These are phyloP conservation scores for Quambalaria eucalypti DNA, from an alignment of 1,284 basidiomycete genomes.

Conservation along the genomic window DNA sequence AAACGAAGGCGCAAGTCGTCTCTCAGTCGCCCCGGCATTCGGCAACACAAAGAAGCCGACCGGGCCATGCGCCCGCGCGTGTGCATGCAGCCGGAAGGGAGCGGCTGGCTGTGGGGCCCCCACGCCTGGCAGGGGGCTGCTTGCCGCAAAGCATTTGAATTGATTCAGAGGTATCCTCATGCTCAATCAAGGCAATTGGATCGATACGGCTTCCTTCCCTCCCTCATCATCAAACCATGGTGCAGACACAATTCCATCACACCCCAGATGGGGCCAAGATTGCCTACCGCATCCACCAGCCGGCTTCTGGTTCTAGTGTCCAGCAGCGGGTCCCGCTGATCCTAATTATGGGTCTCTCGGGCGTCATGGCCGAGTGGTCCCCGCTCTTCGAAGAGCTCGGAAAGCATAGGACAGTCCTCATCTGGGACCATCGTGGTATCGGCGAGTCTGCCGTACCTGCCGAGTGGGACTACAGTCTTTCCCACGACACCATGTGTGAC, in stretches of 20 bases:
- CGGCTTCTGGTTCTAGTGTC: neutral
- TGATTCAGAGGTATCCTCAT: no score
- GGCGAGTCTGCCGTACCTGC: conserved; percentile 20
- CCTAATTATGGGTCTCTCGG: conserved; percentile 39
- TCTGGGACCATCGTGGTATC: conserved; percentile 37
- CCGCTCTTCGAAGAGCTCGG: conserved; percentile 25
- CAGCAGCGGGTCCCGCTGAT: conserved; percentile 2
- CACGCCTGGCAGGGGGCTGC: no score
- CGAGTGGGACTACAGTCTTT: conserved; percentile 26
- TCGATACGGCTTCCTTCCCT: no score
- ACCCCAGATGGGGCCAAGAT: neutral
- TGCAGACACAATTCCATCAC: neutral
- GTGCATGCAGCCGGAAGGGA: no score
- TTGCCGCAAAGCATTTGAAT: no score
- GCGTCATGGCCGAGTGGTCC: conserved; percentile 39
- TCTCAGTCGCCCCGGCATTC: no score
- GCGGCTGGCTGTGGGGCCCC: no score
- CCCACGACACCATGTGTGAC: conserved; percentile 28
- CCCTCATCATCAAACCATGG: no score
- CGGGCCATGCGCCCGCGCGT: no score
- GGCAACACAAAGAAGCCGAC: no score
- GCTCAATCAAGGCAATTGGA: no score
- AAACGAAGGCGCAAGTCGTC: no score
- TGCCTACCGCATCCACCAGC: neutral
- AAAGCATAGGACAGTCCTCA: conserved; percentile 18